Evolutionary conservation across 1,284 basidiomycete genomes (phyloP).

Genomic region (Schizopora paradoxa): DNA sequence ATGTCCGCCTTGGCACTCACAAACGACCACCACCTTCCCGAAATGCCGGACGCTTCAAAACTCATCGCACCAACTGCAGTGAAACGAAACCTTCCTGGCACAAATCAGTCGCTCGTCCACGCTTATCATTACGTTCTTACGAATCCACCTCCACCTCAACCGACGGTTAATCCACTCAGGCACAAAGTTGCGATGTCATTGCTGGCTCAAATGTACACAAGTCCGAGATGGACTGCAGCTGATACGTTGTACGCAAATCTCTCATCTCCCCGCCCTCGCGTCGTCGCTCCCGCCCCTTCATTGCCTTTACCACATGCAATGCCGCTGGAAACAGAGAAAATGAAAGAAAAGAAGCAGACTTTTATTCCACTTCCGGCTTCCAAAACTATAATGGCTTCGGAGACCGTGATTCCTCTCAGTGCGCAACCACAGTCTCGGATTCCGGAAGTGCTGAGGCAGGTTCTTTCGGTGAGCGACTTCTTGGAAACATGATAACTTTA

Average conservation of each 20-base stretch:
- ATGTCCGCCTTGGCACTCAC: slow-evolving; percentile 58
- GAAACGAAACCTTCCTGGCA: slow-evolving; percentile 31
- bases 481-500: background rate
- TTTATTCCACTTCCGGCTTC: slow-evolving; percentile 46
- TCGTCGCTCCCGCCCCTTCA: slow-evolving; percentile 49
- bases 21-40: slow-evolving; percentile 63
- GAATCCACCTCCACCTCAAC: slow-evolving; percentile 44
- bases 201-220: slow-evolving; percentile 47
- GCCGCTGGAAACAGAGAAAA: slow-evolving; percentile 20
- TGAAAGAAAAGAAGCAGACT: slow-evolving; percentile 34
- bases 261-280: slow-evolving; percentile 51
- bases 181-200: slow-evolving; percentile 68
- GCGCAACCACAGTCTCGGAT: slow-evolving; percentile 51
- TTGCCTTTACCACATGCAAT: slow-evolving; percentile 35
- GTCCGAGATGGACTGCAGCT: slow-evolving; percentile 61
- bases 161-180: slow-evolving; percentile 48
- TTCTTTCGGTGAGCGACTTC: slow-evolving; percentile 50
- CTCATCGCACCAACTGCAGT: slow-evolving; percentile 17
- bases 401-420: slow-evolving; percentile 46
- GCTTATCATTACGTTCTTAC: slow-evolving; percentile 72
- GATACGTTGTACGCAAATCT: slow-evolving; percentile 56
- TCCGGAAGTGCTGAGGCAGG: slow-evolving; percentile 53
- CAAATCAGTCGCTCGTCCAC: slow-evolving; percentile 51
- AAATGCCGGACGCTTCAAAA: slow-evolving; percentile 19
- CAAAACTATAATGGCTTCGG: slow-evolving; percentile 46